These are phyloP conservation scores for Rhodomyrtus psidioides DNA, from an alignment of 441 rosid species.

Conservation along the genomic window DNA sequence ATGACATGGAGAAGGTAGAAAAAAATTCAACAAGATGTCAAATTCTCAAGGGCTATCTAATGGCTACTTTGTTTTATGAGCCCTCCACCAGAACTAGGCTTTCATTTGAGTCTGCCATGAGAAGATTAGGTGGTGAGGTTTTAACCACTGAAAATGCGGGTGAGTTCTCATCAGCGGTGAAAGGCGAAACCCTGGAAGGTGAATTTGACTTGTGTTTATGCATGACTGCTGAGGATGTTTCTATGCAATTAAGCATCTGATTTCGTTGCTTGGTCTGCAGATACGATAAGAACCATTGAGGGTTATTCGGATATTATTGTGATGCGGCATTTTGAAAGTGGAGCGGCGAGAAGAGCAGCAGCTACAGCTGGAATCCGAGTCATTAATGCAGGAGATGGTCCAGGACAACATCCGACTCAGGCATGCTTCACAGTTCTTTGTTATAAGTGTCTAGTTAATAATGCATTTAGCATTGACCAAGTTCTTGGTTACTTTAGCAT, in stretches of 20 bases:
- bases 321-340: constrained; percentile 95
- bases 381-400: constrained; percentile 97
- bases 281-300: constrained; percentile 88
- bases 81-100: constrained; percentile 96
- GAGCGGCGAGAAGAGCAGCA: constrained; percentile 93
- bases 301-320: constrained; percentile 90
- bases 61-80: constrained; percentile 15
- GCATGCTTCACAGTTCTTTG: constrained; percentile 14
- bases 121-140: constrained; percentile 90
- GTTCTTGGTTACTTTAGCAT: not conserved
- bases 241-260: not conserved
- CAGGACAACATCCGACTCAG: constrained; percentile 98
- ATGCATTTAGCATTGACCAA: not conserved
- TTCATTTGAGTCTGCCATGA: constrained; percentile 96
- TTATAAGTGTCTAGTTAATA: not conserved
- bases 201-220: not conserved
- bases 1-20: too few relatives aligned
- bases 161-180: constrained; percentile 94
- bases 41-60: constrained; percentile 61
- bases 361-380: constrained; percentile 76
- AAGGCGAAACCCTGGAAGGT: constrained; percentile 99
- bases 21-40: not conserved
- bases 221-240: not conserved
- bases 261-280: constrained; percentile 32
- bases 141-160: constrained; percentile 94